Base-by-base conservation (phyloP, 352 stramenopile species). In the Globisporangium perplexum region DNA sequence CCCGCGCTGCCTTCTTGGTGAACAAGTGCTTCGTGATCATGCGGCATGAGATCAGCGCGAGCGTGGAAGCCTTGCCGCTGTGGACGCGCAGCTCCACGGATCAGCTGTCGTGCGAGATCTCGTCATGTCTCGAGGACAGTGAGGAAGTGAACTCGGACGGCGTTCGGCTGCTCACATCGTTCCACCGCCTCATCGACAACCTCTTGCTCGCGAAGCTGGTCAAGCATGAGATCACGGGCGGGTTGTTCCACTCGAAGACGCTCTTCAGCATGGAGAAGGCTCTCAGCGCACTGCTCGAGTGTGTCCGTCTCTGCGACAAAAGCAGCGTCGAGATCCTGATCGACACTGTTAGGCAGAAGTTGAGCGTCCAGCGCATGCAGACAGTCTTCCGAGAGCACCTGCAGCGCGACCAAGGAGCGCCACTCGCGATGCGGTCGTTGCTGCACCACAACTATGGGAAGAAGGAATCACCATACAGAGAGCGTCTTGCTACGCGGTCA, bases 321-420 rank as follows among this genome's bases (percentile, higher is more conserved):
- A 78, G 69, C 3, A 83, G 71, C 1, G 72, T 65, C 23, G 83
- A 92, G 49, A 47, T 84, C 15, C 39, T 91, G 8, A 83, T 94
- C 23, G 77, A 91, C 17, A 68, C 78, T 0, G 66, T 94, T 1
- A 65, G 71, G 15, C 78, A 91, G 20, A 95, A 90, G 33, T 39
- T 90, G 4, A 77, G 77, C 11, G 76, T 93, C 20, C 60, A 74
- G 41, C 78, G 80, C 2, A 68, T 96, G 6, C 86, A 96, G 48
- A n/a, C 59, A 11, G 71, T 64, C 3, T 96, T 93, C 47, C 74
- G 84, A 2, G 69, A 69, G 45, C 74, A 86, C n/a, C 41, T 94
- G n/a, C 55, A 66, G 20, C 68, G 69, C 8, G 82, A 90, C 30
- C 50, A 83, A 7, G 81, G 84, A 3, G 79, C 81, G 0, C 86